Evolutionary conservation across 176 grass and related monocot genomes (phyloP).

Genomic region (Carex pumila): DNA sequence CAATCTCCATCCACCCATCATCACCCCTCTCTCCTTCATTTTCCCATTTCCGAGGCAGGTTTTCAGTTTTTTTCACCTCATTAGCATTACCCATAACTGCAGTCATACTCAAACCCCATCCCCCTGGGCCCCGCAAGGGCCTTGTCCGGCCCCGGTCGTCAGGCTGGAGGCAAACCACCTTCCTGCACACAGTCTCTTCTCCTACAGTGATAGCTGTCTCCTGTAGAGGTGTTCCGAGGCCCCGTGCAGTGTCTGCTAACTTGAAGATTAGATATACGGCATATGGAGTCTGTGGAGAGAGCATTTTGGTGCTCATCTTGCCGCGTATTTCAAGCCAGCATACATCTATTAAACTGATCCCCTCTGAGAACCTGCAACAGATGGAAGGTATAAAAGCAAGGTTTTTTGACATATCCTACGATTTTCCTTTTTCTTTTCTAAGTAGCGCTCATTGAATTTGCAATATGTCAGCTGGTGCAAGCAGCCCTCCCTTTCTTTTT

Average conservation of each 20-base stretch:
- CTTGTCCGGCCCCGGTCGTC: neutral
- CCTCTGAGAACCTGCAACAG: slow-evolving; percentile 29
- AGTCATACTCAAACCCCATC: neutral
- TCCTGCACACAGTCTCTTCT: neutral
- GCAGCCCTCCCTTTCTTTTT: neutral
- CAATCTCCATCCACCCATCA: slow-evolving; percentile 40
- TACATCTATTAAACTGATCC: neutral
- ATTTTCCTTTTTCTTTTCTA: neutral
- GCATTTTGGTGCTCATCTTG: slow-evolving; percentile 19
- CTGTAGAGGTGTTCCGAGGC: slow-evolving; percentile 11
- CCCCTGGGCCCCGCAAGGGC: neutral
- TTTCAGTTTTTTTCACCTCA: neutral
- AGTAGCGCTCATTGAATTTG: neutral
- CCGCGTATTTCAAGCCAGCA: slow-evolving; percentile 49
- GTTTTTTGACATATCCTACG: neutral
- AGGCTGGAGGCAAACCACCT: slow-evolving; percentile 16
- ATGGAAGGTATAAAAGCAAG: neutral
- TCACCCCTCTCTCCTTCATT: neutral
- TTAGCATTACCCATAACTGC: neutral
- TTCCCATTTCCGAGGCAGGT: neutral
- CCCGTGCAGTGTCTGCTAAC: slow-evolving; percentile 2
- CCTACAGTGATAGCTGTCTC: slow-evolving; percentile 31
- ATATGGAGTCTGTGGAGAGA: slow-evolving; percentile 26
- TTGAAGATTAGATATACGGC: slow-evolving; percentile 32
- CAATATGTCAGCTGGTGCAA: neutral